Base-by-base conservation (phyloP, 805 yeast species). In the Saccharomycopsis javanensis region DNA sequence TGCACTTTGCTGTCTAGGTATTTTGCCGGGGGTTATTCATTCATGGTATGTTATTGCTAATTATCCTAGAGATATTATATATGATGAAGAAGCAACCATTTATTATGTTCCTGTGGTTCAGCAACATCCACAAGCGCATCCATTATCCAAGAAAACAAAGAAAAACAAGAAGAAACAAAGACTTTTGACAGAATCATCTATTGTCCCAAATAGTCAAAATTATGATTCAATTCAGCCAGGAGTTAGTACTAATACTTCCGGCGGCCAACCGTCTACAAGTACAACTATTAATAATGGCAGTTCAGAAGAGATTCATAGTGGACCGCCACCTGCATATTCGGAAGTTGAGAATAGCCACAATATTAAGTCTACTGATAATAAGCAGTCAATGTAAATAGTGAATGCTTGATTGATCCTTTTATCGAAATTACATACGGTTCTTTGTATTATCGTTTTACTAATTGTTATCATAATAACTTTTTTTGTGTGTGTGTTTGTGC, bases 11-110 rank as follows among this genome's bases (percentile, higher is more conserved):
- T 65, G 80, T 57, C 73, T 88, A 50, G 94, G 95, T 1, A 83
- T 76, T 67, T 66, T 88, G 56, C 96, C 96, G 0, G 96, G 94
- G 10, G 76, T 87, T 37, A 69, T 88, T 60, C 96, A 88, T 65
- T 73, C 85, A 45, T 83, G 88, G 80, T 88, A 86, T 69, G 84
- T 88, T 64, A 86, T 88, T 57, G 81, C 88, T 56, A 75, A 79
- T 64, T 85, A 85, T 66, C 95, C 95, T 8, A 25, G 31, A 5
- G 46, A 37, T 10, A 28, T 28, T 13, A 68, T 66, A 42, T 62
- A 63, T 20, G 69, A 68, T 52, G 70, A 63, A 23, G 72, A 69
- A 58, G 57, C 51, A 18, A 50, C 53, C 10, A 33, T 58, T 15
- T 59, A 58, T 37, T 60, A 60, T 28, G 54, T 45, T 10, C 51